A percentile compares a stretch with the other conserved stretches of the same genome.
These are phyloP conservation scores for Lunularia cruciata DNA, from an alignment of 225 moss, liverwort and hornwort genomes.

Conservation along the genomic window DNA sequence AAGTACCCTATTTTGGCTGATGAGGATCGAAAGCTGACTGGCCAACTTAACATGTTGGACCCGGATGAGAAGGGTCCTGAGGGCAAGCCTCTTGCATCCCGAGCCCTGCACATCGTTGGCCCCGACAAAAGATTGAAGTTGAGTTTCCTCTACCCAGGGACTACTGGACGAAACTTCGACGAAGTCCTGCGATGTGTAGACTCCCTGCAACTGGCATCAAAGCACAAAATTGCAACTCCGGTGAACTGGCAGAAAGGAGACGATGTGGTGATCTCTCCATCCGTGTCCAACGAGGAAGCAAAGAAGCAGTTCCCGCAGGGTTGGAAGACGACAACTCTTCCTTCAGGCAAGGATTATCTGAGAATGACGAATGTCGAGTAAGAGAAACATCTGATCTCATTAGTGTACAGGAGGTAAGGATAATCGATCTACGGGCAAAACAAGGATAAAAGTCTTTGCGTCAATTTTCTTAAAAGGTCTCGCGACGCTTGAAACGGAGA, in stretches of 20 bases:
- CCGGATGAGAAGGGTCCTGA: conserved; percentile 70
- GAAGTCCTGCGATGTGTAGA: conserved; percentile 90
- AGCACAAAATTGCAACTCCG: conserved; percentile 78
- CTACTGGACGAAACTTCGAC: conserved; percentile 83
- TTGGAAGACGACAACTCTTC: conserved; percentile 48
- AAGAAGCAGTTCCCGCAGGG: conserved; percentile 80
- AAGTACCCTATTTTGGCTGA: conserved; percentile 81
- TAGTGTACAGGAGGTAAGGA: too few relatives aligned
- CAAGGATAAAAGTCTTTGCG: too few relatives aligned
- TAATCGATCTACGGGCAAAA: too few relatives aligned
- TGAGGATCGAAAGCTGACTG: conserved; percentile 69
- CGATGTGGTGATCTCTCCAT: conserved; percentile 71
- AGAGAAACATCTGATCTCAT: too few relatives aligned
- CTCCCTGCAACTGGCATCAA: conserved; percentile 80
- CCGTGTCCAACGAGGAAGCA: conserved; percentile 63
- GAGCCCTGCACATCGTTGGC: conserved; percentile 79
- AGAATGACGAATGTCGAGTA: conserved; percentile 6
- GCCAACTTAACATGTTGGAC: conserved; percentile 87
- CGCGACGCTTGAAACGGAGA: too few relatives aligned
- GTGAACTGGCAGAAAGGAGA: conserved; percentile 89
- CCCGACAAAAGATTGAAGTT: conserved; percentile 92
- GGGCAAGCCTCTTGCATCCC: conserved; percentile 73
- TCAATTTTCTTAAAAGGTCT: too few relatives aligned
- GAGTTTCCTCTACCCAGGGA: conserved; percentile 83
- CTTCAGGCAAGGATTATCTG: conserved; percentile 52